Evolutionary conservation across 108 stramenopile species (phyloP), one percentile per base, ranked within the genome.

Genomic region (Tribonema minus): DNA sequence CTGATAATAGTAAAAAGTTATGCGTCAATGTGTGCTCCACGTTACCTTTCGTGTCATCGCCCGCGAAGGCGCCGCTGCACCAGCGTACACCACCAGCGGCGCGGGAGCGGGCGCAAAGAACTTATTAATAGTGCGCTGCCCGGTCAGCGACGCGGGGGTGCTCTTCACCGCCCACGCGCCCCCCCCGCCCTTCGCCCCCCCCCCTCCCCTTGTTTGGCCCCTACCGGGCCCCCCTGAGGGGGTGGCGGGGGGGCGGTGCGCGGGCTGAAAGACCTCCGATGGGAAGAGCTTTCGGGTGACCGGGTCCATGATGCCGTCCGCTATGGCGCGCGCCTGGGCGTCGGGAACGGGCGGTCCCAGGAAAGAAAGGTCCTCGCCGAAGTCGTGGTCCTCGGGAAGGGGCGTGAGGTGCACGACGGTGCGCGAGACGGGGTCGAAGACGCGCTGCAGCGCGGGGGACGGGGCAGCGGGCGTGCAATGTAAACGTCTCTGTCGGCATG

Each of bases 351-450:
- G 64, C 12, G 74, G 65, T 23, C 74, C 74, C 62, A 26, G 30
- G 62, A 26, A 9, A 31, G 9, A 63, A 28, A 9, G 62, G 62
- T 63, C 23, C 27, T 25, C 26, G 30, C 26, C 62, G 6, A 25
- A 12, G 62, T 5, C 23, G 30, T 63, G 70, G 37, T 23, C 35
- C 26, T 68, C 67, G 32, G 67, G 77, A 30, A 79, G 77, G 15
- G 77, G 77, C 23, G 77, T 79, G 60, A 79, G 37, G 68, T 79
- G 77, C 35, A 79, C 68, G 31, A 59, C 77, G 37, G 33, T 58
- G 3, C 77, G 60, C 3, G 68, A 62, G 5, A 79, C 37, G 33
- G 77, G 77, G 54, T 79, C 77, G 35, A 69, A 79, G 7, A 59
- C 77, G 34, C 77, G 60, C 77, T 79, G 65, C 6, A 72, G 3